phyloP scores from a whole-genome alignment of 1,284 basidiomycete species.

The Xerocomus cyaneibrunnescens region DNA sequence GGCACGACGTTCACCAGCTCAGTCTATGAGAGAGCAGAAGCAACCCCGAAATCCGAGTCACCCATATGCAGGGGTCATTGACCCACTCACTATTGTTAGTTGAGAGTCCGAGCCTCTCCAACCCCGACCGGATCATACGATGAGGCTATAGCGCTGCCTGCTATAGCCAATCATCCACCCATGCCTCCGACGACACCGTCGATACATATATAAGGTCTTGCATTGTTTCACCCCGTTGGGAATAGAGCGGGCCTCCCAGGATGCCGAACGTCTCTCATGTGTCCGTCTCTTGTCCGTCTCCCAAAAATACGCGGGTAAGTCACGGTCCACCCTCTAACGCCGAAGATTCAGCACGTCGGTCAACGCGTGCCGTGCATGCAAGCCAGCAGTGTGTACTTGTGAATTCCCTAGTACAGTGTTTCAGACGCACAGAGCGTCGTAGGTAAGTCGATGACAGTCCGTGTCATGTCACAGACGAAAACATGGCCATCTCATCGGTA shows the following conservation, averaged over 20 bases:
- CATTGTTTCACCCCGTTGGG: background rate
- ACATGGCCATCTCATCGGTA: slow-evolving; percentile 21
- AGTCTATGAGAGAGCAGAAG: background rate
- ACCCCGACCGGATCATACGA: slow-evolving; percentile 16
- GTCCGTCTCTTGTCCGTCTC: background rate
- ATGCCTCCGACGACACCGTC: slow-evolving; percentile 11
- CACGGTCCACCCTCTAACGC: background rate
- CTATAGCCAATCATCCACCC: slow-evolving; percentile 18
- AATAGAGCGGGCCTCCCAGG: background rate
- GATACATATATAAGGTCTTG: slow-evolving; percentile 19
- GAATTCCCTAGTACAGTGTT: slow-evolving; percentile 1
- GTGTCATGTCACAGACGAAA: too few species aligned
- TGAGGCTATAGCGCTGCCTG: background rate
- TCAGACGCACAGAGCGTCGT: slow-evolving; percentile 1
- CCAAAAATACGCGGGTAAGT: slow-evolving; percentile 1
- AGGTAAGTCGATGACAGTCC: slow-evolving; percentile 10
- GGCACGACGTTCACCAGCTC: background rate
- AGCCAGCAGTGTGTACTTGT: background rate
- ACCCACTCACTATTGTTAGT: slow-evolving; percentile 19
- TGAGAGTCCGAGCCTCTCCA: slow-evolving; percentile 5
- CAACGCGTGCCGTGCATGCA: background rate
- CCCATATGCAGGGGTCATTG: background rate
- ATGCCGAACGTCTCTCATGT: background rate
- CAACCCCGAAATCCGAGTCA: background rate
- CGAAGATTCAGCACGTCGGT: background rate